Evolutionary conservation across 2,329 filamentous ascomycete species (phyloP), one percentile per base, ranked within the genome.

Genomic region (Fusarium sp.): DNA sequence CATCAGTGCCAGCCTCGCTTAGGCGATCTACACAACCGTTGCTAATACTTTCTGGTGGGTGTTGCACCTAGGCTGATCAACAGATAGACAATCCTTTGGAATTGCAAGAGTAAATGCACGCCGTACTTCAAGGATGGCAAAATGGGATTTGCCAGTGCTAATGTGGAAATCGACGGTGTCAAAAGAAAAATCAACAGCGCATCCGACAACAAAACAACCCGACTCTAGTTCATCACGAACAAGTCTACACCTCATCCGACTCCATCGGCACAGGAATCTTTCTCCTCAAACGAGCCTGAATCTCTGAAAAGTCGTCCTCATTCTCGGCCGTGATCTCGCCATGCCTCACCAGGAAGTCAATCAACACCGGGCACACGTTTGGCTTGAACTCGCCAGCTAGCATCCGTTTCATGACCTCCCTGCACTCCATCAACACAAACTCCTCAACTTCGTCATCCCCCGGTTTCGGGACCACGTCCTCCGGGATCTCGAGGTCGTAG

Each of bases 321-420:
- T 90, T 92, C 79, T 94, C 93, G 1, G 88, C 83, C 1, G 91
- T 95, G 68, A 97, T 79, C 59, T 94, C 85, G 0, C 93, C 93
- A 81, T 95, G 94, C 27, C 95, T 85, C 54, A 97, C 85, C 76
- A 97, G 90, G 81, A 97, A 97, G 78, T 97, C 94, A 57, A 97
- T 86, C 84, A 96, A 86, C 57, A 96, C 91, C 33, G 93, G 80
- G 30, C 93, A 91, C 76, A 94, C 95, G 78, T 97, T 97, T 0
- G 95, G 92, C 86, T 97, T 97, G 84, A 97, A 97, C 80, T 94
- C 90, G 4, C 91, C 91, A 17, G 85, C 85, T 20, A 86, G 82
- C 85, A 97, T 85, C 2, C 90, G 90, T 63, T 84, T 79, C 79
- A 90, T 87, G 6, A 95, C 90, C 77, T 88, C 84, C 0, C 80